phyloP scores from a whole-genome alignment of 2,329 filamentous ascomycete genomes.

The Nemania diffusa region DNA sequence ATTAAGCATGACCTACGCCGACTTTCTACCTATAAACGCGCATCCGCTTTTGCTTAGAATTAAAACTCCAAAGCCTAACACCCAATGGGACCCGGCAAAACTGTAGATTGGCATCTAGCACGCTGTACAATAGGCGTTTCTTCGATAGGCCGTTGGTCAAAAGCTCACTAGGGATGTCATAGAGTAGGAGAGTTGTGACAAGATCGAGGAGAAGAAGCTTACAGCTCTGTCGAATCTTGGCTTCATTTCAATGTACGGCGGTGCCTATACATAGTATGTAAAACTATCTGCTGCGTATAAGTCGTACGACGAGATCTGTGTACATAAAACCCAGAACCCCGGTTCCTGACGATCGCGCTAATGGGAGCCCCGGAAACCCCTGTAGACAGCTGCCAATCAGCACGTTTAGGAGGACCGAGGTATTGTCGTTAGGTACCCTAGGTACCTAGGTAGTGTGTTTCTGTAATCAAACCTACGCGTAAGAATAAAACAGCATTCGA shows the following conservation, averaged over 20 bases:
- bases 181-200: neutral
- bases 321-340: too few species aligned
- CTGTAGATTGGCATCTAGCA: constrained; percentile 27
- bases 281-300: too few species aligned
- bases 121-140: constrained; percentile 22
- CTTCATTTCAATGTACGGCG: too few species aligned
- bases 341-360: neutral
- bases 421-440: neutral
- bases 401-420: constrained; percentile 1
- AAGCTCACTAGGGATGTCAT: constrained; percentile 13
- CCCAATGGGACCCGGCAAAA: constrained; percentile 16
- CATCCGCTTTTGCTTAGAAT: constrained; percentile 21
- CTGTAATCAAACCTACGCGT: neutral
- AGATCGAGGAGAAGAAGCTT: neutral
- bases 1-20: constrained; percentile 15
- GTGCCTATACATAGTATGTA: too few species aligned
- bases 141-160: constrained; percentile 16
- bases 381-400: constrained; percentile 31
- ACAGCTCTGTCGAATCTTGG: constrained; percentile 11
- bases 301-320: too few species aligned
- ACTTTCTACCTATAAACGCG: constrained; percentile 7
- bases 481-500: neutral
- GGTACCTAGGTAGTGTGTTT: neutral
- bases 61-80: constrained; percentile 14
- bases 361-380: neutral